A percentile compares a stretch with the other conserved stretches of the same genome.
phyloP scores from a whole-genome alignment of 2,329 filamentous ascomycete genomes.

The Graphiopsis chlorocephala region DNA sequence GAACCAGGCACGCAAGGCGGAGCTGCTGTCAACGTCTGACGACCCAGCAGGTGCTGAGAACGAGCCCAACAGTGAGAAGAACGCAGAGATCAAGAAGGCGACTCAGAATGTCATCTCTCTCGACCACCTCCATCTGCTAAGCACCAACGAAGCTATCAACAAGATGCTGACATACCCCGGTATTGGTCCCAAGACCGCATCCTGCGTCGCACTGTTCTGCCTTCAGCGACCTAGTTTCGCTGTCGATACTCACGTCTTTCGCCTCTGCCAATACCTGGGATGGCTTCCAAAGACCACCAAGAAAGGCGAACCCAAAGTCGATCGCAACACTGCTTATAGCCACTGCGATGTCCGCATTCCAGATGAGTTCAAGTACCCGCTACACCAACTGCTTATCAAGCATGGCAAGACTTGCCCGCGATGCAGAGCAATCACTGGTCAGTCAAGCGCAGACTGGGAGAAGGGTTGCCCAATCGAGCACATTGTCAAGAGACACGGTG shows the following conservation, averaged over 20 bases:
- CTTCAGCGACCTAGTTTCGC: constrained; percentile 62
- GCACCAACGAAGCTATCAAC: constrained; percentile 56
- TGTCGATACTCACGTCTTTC: constrained; percentile 66
- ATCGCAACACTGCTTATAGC: constrained; percentile 53
- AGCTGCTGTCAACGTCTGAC: constrained; percentile 42
- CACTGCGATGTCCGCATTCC: constrained; percentile 62
- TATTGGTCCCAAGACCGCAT: constrained; percentile 65
- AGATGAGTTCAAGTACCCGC: constrained; percentile 60
- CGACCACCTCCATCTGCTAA: constrained; percentile 58
- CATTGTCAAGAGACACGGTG: constrained; percentile 56
- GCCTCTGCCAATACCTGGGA: constrained; percentile 59
- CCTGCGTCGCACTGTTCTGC: constrained; percentile 64
- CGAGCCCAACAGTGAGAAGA: constrained; percentile 50
- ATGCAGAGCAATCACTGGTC: constrained; percentile 60
- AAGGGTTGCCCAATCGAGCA: constrained; percentile 64
- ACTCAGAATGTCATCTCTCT: constrained; percentile 62
- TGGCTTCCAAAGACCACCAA: constrained; percentile 55
- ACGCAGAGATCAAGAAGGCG: constrained; percentile 56
- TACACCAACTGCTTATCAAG: constrained; percentile 61
- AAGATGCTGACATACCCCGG: constrained; percentile 59
- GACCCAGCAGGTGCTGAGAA: constrained; percentile 42
- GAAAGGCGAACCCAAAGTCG: constrained; percentile 45
- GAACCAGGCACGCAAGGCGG: constrained; percentile 57
- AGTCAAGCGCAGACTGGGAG: constrained; percentile 61
- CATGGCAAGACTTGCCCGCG: constrained; percentile 62